These are phyloP conservation scores for Grigorovia transvaalensis DNA, from an alignment of 805 yeast species.

Conservation along the genomic window DNA sequence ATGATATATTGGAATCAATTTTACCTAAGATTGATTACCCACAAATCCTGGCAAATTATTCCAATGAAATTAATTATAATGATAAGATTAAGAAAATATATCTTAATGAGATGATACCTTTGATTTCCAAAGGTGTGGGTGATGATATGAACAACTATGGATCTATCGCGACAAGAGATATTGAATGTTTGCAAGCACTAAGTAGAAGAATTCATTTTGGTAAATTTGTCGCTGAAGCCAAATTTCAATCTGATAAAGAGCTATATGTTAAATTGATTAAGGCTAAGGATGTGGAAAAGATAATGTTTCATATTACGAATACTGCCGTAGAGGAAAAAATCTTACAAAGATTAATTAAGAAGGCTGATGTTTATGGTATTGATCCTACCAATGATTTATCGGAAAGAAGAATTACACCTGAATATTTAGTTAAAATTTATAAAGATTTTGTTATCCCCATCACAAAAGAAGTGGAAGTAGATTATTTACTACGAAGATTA, in stretches of 20 bases:
- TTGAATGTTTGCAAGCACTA: conserved; percentile 76
- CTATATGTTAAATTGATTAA: conserved; percentile 54
- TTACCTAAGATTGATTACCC: conserved; percentile 78
- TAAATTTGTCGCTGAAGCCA: conserved; percentile 94
- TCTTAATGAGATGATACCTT: conserved; percentile 64
- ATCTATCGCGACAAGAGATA: conserved; percentile 74
- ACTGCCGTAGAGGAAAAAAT: conserved; percentile 78
- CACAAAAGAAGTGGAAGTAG: conserved; percentile 92
- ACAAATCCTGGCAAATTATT: conserved; percentile 60
- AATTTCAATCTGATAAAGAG: conserved; percentile 60
- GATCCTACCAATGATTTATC: conserved; percentile 73
- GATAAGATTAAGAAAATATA: conserved; percentile 56
- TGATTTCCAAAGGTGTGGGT: conserved; percentile 51
- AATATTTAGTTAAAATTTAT: conserved; percentile 71
- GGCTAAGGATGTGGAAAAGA: conserved; percentile 56
- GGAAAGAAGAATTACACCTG: conserved; percentile 73
- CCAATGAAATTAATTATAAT: conserved; percentile 69
- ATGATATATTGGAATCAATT: conserved; percentile 50
- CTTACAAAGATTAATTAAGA: conserved; percentile 61
- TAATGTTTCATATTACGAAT: conserved; percentile 77
- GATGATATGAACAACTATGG: conserved; percentile 85
- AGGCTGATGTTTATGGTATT: conserved; percentile 79
- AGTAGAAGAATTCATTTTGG: conserved; percentile 95
- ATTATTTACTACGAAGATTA: conserved; percentile 73
- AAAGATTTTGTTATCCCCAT: conserved; percentile 84